Evolutionary conservation across 1,284 basidiomycete genomes (phyloP).

Genomic region (Cutaneotrichosporon daszewskae): DNA sequence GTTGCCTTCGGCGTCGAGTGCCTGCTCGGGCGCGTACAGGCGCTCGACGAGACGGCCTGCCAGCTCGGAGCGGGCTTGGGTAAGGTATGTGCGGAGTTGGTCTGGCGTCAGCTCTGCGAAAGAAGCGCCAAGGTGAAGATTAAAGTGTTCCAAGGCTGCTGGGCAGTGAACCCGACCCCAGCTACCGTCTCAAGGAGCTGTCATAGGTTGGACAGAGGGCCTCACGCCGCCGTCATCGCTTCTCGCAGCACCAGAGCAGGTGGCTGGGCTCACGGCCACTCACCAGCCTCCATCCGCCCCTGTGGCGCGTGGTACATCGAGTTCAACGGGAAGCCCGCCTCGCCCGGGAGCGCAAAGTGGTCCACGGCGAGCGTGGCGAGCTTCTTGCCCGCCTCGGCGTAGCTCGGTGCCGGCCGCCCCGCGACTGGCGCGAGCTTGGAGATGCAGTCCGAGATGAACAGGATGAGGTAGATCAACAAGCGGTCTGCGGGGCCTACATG

Average conservation of each 20-base stretch:
- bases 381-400: constrained; percentile 81
- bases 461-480: constrained; percentile 92
- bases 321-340: constrained; percentile 91
- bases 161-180: too few relatives aligned
- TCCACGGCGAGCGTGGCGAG: constrained; percentile 90
- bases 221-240: too few relatives aligned
- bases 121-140: too few relatives aligned
- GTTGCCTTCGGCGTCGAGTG: constrained; percentile 45
- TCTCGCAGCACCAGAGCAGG: too few relatives aligned
- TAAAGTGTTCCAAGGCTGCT: too few relatives aligned
- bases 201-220: too few relatives aligned
- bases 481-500: constrained; percentile 75
- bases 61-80: constrained; percentile 87
- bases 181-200: too few relatives aligned
- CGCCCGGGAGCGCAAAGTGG: constrained; percentile 87
- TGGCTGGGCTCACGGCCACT: too few relatives aligned
- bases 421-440: constrained; percentile 65
- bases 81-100: constrained; percentile 76
- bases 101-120: constrained; percentile 22
- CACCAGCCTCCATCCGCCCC: constrained; percentile 76
- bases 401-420: constrained; percentile 53
- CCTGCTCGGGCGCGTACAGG: constrained; percentile 58
- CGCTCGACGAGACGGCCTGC: constrained; percentile 78
- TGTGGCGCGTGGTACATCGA: constrained; percentile 79
- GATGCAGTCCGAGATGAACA: constrained; percentile 96